Percentiles rank a stretch among this genome's conserved stretches.
phyloP scores from a whole-genome alignment of 129 eudicot genomes.

The Gnaphalium uliginosum region DNA sequence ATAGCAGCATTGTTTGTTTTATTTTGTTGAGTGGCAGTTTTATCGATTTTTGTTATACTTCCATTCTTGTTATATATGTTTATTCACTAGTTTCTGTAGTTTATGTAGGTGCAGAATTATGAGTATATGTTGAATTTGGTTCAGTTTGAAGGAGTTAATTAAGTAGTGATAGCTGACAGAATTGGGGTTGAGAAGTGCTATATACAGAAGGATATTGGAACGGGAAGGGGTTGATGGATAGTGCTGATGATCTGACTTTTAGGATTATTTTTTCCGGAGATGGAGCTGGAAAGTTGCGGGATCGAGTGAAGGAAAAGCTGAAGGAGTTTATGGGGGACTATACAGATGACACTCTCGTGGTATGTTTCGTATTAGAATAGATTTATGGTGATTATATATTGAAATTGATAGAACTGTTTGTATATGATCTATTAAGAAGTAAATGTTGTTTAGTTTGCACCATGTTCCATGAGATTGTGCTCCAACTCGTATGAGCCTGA shows the following conservation, averaged over 20 bases:
- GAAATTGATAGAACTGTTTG: slow-evolving; percentile 27
- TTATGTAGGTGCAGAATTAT: slow-evolving; percentile 19
- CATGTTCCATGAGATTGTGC: not conserved
- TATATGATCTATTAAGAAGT: not conserved
- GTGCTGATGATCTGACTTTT: slow-evolving; percentile 58
- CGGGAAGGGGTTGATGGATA: slow-evolving; percentile 29
- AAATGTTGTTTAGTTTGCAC: not conserved
- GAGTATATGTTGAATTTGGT: slow-evolving; percentile 26
- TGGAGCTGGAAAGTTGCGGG: slow-evolving; percentile 66
- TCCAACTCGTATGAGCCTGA: not conserved
- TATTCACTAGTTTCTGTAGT: not conserved
- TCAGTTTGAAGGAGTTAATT: slow-evolving; percentile 25
- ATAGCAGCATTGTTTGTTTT: not conserved
- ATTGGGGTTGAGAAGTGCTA: not conserved
- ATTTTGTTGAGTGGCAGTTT: not conserved
- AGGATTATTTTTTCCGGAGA: slow-evolving; percentile 57
- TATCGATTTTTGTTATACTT: not conserved
- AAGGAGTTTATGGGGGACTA: slow-evolving; percentile 92
- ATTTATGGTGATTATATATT: not conserved
- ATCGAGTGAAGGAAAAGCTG: slow-evolving; percentile 61
- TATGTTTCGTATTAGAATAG: slow-evolving; percentile 22
- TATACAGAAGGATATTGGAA: not conserved
- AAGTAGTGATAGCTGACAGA: not conserved
- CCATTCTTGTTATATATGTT: not conserved
- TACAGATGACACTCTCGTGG: slow-evolving; percentile 94